phyloP scores from a whole-genome alignment of 305 asterid species.

The Rubia balearica region DNA sequence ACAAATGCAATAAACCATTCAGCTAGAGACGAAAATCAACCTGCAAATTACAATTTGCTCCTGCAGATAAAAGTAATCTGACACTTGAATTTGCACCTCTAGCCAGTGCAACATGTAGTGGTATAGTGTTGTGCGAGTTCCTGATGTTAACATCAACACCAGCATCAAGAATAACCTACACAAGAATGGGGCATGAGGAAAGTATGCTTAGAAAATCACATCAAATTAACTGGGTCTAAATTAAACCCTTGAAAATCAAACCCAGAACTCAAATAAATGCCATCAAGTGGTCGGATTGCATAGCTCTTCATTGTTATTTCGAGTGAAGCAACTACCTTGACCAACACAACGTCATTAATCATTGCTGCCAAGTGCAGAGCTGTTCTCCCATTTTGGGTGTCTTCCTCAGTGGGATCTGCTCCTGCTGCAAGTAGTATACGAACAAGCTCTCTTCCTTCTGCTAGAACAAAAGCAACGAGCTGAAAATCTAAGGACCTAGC shows the following conservation, averaged over 20 bases:
- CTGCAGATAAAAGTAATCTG: conserved; percentile 83
- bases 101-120: conserved; percentile 95
- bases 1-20: conserved; percentile 3
- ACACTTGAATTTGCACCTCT: conserved; percentile 96
- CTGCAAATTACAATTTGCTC: conserved; percentile 91
- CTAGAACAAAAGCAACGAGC: conserved; percentile 12
- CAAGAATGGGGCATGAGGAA: conserved; percentile 9
- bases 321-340: conserved; percentile 58
- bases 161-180: conserved; percentile 79
- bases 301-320: conserved; percentile 17
- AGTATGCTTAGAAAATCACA: neutral
- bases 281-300: conserved; percentile 23
- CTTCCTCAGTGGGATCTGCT: conserved; percentile 87
- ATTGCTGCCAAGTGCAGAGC: conserved; percentile 92
- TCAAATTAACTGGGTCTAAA: neutral
- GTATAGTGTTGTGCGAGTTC: conserved; percentile 71
- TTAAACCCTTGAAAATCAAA: conserved; percentile 1
- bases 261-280: conserved; percentile 9
- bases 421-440: conserved; percentile 73
- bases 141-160: conserved; percentile 91
- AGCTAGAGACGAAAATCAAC: conserved; percentile 28
- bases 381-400: conserved; percentile 75
- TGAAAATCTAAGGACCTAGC: neutral
- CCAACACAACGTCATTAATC: conserved; percentile 84
- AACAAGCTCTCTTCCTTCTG: conserved; percentile 93